A percentile compares a stretch with the other conserved stretches of the same genome.
phyloP scores from a whole-genome alignment of 2,329 filamentous ascomycete genomes.

The Penicillium sp. region DNA sequence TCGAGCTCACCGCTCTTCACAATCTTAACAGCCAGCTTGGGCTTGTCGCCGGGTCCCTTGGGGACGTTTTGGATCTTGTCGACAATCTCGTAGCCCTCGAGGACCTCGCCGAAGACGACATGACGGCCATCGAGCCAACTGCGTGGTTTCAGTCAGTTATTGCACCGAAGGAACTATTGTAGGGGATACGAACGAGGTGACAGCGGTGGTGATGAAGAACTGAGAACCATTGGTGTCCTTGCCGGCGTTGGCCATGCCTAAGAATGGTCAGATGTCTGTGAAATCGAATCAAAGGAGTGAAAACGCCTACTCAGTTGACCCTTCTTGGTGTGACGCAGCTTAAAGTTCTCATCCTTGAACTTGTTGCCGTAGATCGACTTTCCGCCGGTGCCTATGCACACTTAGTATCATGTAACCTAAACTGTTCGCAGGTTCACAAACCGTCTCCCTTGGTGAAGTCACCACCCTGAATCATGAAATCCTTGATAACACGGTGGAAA shows the following conservation, averaged over 20 bases:
- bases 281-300: neutral
- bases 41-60: conserved; percentile 58
- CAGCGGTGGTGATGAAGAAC: conserved; percentile 65
- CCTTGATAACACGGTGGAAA: conserved; percentile 69
- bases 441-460: conserved; percentile 65
- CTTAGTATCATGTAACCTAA: conserved; percentile 8
- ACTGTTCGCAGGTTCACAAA: conserved; percentile 20
- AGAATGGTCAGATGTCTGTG: neutral
- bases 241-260: conserved; percentile 65
- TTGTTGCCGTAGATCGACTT: conserved; percentile 67
- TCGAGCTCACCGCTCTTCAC: conserved; percentile 64
- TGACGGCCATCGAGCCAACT: conserved; percentile 63
- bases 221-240: conserved; percentile 65
- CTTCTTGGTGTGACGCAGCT: conserved; percentile 65
- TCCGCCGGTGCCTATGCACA: conserved; percentile 57
- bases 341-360: conserved; percentile 70
- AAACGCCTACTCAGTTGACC: conserved; percentile 53
- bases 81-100: conserved; percentile 65
- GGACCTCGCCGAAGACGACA: conserved; percentile 68
- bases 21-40: conserved; percentile 59
- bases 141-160: conserved; percentile 7
- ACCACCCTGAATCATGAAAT: conserved; percentile 70
- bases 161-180: neutral
- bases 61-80: conserved; percentile 63
- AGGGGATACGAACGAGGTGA: conserved; percentile 47